phyloP scores from a whole-genome alignment of 169 alveolate species.

The Plasmodium knowlesi region DNA sequence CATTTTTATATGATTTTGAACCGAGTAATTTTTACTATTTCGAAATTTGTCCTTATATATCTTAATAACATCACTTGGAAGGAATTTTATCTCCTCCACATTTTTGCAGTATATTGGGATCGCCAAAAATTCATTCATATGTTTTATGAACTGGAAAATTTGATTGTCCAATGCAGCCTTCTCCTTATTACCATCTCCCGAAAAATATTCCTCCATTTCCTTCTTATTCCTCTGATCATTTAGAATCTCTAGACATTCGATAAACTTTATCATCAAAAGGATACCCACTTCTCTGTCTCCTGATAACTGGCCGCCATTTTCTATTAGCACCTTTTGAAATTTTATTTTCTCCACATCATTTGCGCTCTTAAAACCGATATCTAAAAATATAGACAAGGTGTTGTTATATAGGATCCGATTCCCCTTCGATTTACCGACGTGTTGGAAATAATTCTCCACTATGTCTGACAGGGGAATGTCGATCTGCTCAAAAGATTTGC shows the following conservation, averaged over 20 bases:
- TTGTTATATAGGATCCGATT: conserved; percentile 30
- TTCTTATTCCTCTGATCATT: conserved; percentile 22
- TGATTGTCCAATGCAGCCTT: not conserved
- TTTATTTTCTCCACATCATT: conserved; percentile 59
- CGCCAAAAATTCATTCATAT: conserved; percentile 52
- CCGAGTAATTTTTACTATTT: conserved; percentile 16
- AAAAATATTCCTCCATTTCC: conserved; percentile 24
- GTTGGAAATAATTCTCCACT: conserved; percentile 29
- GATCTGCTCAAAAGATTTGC: conserved; percentile 40
- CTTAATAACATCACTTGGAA: conserved; percentile 1
- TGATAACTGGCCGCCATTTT: not conserved
- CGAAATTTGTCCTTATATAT: conserved; percentile 35
- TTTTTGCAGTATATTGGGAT: conserved; percentile 44
- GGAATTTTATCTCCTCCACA: conserved; percentile 21
- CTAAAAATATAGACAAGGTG: conserved; percentile 46
- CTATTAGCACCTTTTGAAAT: conserved; percentile 42
- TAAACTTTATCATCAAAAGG: conserved; percentile 42
- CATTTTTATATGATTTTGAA: conserved; percentile 59
- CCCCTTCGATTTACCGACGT: not conserved
- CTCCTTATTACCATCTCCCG: not conserved
- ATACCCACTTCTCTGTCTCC: conserved; percentile 24
- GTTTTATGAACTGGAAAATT: conserved; percentile 8
- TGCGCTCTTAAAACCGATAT: conserved; percentile 37
- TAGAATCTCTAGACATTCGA: conserved; percentile 54
- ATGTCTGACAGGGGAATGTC: conserved; percentile 19